These are phyloP conservation scores for Seiridium unicorne DNA, from an alignment of 2,329 filamentous ascomycete species.

Conservation along the genomic window DNA sequence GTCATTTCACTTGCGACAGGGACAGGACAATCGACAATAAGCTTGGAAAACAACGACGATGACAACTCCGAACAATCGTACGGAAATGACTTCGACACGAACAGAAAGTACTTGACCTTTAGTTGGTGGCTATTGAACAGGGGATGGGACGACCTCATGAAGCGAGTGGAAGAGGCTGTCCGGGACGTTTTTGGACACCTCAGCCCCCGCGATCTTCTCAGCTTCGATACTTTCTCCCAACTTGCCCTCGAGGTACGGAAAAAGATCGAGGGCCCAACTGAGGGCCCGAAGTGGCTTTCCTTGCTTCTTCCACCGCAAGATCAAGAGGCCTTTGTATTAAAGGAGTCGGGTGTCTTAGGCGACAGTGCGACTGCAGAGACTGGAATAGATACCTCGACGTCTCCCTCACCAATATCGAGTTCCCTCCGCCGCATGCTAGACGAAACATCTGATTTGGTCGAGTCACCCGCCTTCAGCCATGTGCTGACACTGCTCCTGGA, in stretches of 20 bases:
- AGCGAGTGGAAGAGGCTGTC: slow-evolving; percentile 80
- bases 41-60: slow-evolving; percentile 89
- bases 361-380: slow-evolving; percentile 41
- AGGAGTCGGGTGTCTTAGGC: slow-evolving; percentile 76
- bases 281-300: slow-evolving; percentile 70
- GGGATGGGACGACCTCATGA: slow-evolving; percentile 81
- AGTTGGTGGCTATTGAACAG: slow-evolving; percentile 97
- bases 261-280: slow-evolving; percentile 64
- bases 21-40: slow-evolving; percentile 72
- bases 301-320: slow-evolving; percentile 78
- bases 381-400: slow-evolving; percentile 24
- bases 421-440: slow-evolving; percentile 83
- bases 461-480: slow-evolving; percentile 86
- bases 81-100: slow-evolving; percentile 93
- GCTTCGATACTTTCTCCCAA: slow-evolving; percentile 75
- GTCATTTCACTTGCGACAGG: slow-evolving; percentile 88
- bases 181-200: slow-evolving; percentile 85
- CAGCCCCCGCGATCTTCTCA: slow-evolving; percentile 85
- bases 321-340: slow-evolving; percentile 80
- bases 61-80: slow-evolving; percentile 79
- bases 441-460: slow-evolving; percentile 92
- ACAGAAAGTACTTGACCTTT: slow-evolving; percentile 90
- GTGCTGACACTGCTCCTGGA: slow-evolving; percentile 86
- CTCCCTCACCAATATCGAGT: slow-evolving; percentile 43
- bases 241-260: slow-evolving; percentile 81